Percentiles rank a stretch among this genome's conserved stretches.
phyloP scores from a whole-genome alignment of 768 basidiomycete species.

The Boletus coccyginus region DNA sequence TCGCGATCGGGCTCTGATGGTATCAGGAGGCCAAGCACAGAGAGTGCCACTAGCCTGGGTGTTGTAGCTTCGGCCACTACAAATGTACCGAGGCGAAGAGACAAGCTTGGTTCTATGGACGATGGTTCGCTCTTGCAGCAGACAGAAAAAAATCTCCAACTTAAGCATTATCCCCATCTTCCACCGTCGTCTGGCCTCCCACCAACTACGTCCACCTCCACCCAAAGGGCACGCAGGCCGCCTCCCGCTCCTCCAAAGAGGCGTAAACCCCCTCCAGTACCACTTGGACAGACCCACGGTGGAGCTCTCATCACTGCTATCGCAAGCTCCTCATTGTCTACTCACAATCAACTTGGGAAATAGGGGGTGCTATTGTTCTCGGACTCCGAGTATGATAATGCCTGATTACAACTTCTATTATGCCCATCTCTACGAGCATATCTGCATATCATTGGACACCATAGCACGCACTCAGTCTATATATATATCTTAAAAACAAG shows the following conservation, averaged over 20 bases:
- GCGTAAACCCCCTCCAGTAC: slow-evolving; percentile 70
- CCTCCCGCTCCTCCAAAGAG: slow-evolving; percentile 69
- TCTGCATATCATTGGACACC: slow-evolving; percentile 23
- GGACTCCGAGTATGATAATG: slow-evolving; percentile 2
- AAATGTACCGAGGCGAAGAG: slow-evolving; percentile 19
- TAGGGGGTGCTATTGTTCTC: slow-evolving; percentile 3
- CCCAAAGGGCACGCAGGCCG: slow-evolving; percentile 42
- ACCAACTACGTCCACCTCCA: slow-evolving; percentile 16
- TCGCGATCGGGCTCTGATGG: slow-evolving; percentile 36
- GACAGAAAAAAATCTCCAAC: slow-evolving; percentile 15
- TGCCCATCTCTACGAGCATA: slow-evolving; percentile 16
- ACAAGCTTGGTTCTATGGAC: slow-evolving; percentile 28
- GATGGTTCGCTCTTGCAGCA: slow-evolving; percentile 21
- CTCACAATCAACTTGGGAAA: slow-evolving; percentile 17
- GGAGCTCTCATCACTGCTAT: slow-evolving; percentile 63
- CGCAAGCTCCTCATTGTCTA: slow-evolving; percentile 35
- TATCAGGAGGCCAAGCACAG: slow-evolving; percentile 40
- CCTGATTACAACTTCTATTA: slow-evolving; percentile 6
- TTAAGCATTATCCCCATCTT: slow-evolving; percentile 14
- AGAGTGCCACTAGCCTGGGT: slow-evolving; percentile 34
- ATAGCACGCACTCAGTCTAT: slow-evolving; percentile 17
- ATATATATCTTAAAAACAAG: slow-evolving; percentile 7
- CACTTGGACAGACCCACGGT: slow-evolving; percentile 45
- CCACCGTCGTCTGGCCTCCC: slow-evolving; percentile 19
- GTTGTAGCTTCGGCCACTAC: slow-evolving; percentile 27